Conservation (phyloP, 2,329 filamentous ascomycete species). For the Neospermospora avenae region DNA sequence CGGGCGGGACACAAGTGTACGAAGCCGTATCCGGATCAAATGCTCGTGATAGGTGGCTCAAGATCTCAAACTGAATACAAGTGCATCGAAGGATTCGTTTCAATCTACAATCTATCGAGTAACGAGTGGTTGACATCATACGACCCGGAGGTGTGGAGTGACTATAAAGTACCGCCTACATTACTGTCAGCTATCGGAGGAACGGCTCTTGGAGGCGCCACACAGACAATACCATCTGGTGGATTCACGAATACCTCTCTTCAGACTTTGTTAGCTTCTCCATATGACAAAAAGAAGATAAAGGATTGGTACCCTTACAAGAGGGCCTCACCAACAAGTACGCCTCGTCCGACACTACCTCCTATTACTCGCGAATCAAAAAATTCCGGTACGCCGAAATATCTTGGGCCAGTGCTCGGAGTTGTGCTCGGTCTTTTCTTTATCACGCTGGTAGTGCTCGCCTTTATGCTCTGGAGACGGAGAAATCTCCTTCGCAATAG, state of each 20-base stretch:
- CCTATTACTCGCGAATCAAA: conserved; percentile 11
- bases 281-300: conserved; percentile 56
- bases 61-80: conserved; percentile 30
- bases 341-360: conserved; percentile 13
- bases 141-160: conserved; percentile 56
- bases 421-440: conserved; percentile 58
- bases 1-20: conserved; percentile 67
- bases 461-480: conserved; percentile 51
- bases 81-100: conserved; percentile 54
- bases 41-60: conserved; percentile 69
- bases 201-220: conserved; percentile 56
- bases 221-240: conserved; percentile 58
- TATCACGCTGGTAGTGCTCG: conserved; percentile 49
- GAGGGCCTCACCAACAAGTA: conserved; percentile 14
- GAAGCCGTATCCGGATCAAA: conserved; percentile 68
- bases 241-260: conserved; percentile 52
- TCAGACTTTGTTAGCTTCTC: conserved; percentile 48
- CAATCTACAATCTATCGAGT: conserved; percentile 71
- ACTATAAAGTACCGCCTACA: conserved; percentile 63
- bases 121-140: conserved; percentile 69
- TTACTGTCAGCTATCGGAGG: conserved; percentile 63
- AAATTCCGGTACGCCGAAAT: conserved; percentile 44
- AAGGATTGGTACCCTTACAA: conserved; percentile 59
- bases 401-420: conserved; percentile 59
- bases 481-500: conserved; percentile 30